Conservation (phyloP, 139 green algal genomes). For the Klebsormidium nitens region DNA sequence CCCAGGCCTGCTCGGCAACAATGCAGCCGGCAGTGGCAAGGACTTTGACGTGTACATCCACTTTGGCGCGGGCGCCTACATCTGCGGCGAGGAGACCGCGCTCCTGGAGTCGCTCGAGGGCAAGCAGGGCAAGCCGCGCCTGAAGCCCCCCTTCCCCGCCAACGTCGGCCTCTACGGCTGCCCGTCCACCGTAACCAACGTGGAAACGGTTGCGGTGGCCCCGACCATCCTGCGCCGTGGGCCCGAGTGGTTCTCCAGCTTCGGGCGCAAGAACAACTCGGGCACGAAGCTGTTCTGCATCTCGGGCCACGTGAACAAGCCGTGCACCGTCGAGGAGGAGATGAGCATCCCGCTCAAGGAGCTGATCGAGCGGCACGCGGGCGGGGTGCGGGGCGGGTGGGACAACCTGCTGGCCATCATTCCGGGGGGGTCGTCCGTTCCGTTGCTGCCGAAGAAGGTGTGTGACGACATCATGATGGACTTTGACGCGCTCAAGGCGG, state of each 20-base stretch:
- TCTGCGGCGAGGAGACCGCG: constrained; percentile 97
- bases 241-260: constrained; percentile 88
- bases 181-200: constrained; percentile 95
- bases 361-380: constrained; percentile 92
- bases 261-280: constrained; percentile 94
- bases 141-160: constrained; percentile 97
- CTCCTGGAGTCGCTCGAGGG: constrained; percentile 95
- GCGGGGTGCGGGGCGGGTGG: constrained; percentile 92
- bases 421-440: constrained; percentile 89
- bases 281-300: constrained; percentile 99
- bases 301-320: constrained; percentile 95
- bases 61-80: constrained; percentile 95
- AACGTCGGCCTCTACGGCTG: constrained; percentile 95
- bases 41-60: constrained; percentile 95
- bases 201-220: constrained; percentile 92
- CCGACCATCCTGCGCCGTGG: constrained; percentile 95
- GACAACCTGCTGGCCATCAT: constrained; percentile 98
- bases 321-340: constrained; percentile 98
- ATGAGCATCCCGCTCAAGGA: constrained; percentile 93
- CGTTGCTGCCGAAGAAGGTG: constrained; percentile 78
- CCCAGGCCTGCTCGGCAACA: constrained; percentile 73
- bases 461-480: constrained; percentile 95
- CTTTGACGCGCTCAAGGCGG: constrained; percentile 92
- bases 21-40: constrained; percentile 83
- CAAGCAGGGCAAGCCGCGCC: constrained; percentile 91